Conservation (phyloP, 352 stramenopile species). For the Saprolegnia parasitica region DNA sequence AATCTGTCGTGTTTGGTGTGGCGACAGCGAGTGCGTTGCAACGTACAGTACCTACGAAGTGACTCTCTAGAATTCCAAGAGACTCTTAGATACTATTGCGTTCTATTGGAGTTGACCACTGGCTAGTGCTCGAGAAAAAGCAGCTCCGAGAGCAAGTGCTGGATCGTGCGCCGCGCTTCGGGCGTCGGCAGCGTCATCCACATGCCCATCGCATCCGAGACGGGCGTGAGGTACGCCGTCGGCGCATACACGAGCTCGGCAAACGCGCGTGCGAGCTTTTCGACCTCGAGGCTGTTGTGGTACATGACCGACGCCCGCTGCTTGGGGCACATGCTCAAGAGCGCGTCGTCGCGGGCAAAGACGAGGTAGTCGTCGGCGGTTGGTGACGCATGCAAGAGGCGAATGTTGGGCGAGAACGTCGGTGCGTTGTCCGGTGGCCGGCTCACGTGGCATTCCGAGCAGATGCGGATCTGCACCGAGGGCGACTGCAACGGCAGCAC, state of each 20-base stretch:
- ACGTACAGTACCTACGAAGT: no score
- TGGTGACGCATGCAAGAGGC: background rate
- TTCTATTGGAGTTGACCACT: background rate
- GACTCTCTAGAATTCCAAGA: no score
- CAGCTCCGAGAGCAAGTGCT: background rate
- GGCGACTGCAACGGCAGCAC: background rate
- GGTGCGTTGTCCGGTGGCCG: background rate
- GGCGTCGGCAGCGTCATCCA: background rate
- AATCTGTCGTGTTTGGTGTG: no score
- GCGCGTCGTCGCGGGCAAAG: background rate
- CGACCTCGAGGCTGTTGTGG: background rate
- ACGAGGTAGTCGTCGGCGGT: background rate
- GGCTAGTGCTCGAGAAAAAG: background rate
- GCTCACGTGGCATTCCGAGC: background rate
- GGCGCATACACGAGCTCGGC: conserved; percentile 3
- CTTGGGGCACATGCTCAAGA: background rate
- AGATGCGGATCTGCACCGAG: background rate
- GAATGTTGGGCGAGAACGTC: conserved; percentile 12
- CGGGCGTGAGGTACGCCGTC: background rate
- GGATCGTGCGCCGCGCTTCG: background rate
- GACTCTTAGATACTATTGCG: background rate
- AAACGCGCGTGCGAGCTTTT: background rate
- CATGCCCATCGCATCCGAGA: background rate
- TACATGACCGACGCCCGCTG: background rate
- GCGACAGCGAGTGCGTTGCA: no score